Percentiles rank a stretch among this genome's conserved stretches.
These are phyloP conservation scores for Phytophthora uliginosa DNA, from an alignment of 352 stramenopile genomes.

Conservation along the genomic window DNA sequence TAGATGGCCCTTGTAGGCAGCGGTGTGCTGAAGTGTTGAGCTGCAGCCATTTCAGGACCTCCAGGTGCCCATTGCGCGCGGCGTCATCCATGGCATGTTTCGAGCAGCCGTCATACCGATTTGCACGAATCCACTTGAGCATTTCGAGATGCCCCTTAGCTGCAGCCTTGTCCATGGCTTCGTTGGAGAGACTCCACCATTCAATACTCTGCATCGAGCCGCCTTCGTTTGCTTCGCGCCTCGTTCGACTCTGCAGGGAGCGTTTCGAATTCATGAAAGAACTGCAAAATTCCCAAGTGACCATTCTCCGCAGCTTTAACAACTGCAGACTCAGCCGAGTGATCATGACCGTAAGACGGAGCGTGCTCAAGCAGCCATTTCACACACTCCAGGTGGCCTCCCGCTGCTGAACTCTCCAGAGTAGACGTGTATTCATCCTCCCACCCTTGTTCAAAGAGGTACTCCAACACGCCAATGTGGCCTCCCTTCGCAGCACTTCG, in stretches of 20 bases:
- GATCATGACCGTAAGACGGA: neutral
- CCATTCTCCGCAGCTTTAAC: neutral
- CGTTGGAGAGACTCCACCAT: neutral
- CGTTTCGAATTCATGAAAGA: neutral
- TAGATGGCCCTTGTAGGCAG: neutral
- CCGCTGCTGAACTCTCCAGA: neutral
- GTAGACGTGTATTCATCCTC: neutral
- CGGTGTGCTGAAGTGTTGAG: neutral
- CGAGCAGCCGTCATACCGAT: neutral
- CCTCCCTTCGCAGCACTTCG: neutral
- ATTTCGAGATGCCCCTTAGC: neutral
- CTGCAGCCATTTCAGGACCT: neutral
- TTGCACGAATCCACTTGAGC: neutral
- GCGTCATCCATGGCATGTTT: neutral
- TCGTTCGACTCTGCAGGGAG: neutral
- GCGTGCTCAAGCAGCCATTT: too few relatives aligned
- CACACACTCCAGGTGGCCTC: too few relatives aligned
- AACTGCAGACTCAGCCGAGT: neutral
- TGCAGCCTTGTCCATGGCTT: neutral
- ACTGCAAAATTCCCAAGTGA: neutral
- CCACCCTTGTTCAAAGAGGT: neutral
- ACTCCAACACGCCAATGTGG: neutral
- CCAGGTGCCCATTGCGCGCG: neutral
- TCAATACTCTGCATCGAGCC: neutral
- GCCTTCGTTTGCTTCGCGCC: neutral